phyloP scores from a whole-genome alignment of 345 rosid genomes.

The Hibiscus mutabilis region DNA sequence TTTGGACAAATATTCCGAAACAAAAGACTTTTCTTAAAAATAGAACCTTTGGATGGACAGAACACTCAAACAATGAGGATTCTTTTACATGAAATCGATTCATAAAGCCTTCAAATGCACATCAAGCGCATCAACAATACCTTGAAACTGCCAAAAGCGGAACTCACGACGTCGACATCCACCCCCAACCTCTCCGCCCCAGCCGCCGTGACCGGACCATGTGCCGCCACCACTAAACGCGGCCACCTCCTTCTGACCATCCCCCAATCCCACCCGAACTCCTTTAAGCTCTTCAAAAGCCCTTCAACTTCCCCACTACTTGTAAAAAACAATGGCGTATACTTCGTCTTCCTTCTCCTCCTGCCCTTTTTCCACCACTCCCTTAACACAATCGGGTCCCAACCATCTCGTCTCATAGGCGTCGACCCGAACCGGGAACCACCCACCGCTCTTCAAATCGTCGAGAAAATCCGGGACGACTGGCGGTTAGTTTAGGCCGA shows the following conservation, averaged over 20 bases:
- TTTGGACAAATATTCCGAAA: no score
- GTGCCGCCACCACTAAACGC: conserved; percentile 39
- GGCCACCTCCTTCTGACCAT: conserved; percentile 40
- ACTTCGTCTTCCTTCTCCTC: conserved; percentile 17
- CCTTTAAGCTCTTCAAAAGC: conserved; percentile 38
- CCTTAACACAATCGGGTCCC: conserved; percentile 36
- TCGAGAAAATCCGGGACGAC: conserved; percentile 42
- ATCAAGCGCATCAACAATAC: conserved; percentile 38
- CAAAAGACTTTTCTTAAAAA: no score
- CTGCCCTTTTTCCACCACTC: conserved; percentile 19
- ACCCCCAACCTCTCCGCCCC: conserved; percentile 52
- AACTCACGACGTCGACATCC: conserved; percentile 37
- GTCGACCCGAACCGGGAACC: conserved; percentile 40
- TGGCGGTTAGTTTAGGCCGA: conserved; percentile 50
- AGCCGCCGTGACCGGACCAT: conserved; percentile 53
- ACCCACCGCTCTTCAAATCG: conserved; percentile 31
- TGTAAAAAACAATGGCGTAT: conserved; percentile 40
- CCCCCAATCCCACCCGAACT: conserved; percentile 48
- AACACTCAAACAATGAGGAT: no score
- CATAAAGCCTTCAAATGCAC: conserved; percentile 15
- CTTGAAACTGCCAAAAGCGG: conserved; percentile 32
- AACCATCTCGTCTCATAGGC: conserved; percentile 62
- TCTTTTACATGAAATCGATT: no score
- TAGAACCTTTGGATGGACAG: no score
- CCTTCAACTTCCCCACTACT: conserved; percentile 56